Base-by-base conservation (phyloP, 192 early-diverging fungal genomes). In the Coemansia sp. region DNA sequence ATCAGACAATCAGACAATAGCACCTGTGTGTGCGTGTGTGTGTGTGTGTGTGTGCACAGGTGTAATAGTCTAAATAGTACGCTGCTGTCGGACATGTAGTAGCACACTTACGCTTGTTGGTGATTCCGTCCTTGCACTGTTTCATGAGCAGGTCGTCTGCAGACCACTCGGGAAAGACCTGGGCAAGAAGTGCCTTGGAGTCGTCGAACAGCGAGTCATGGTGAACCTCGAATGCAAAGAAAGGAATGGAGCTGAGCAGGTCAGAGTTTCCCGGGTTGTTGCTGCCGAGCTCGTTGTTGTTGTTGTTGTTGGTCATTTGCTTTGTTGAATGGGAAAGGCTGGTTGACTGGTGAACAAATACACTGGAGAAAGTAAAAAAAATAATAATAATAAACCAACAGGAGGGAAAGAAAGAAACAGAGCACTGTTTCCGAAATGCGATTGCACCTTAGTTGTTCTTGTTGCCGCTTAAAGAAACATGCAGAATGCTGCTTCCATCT, bases 101-200 rank as follows among this genome's bases (percentile, higher is more conserved):
- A 36, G 48, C 2, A n/a, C 6, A 68, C 71, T 68, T 73, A 77
- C 76, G 71, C 60, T 93, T 91, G 73, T 93, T 93, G 61, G 91
- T 93, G 50, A 93, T 93, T 29, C 91, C 91, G 64, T 90, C 90
- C 68, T 89, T 91, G 83, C 84, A 91, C 65, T 93, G 87, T 20
- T 82, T 67, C 51, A 91, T 78, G 5, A 64, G 74, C 28, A 92
- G 71, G 36, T 92, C 83, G 16, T 85, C 67, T 30, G 55, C 68
- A 8, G 72, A 69, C 90, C 89, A 93, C 7, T 76, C 64, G 14
- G 87, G 86, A 69, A 93, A 93, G 14, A 91, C 69, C 8, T 22
- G 51, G 30, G 60, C 51, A 22, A 88, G 72, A 18, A 89, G 86
- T 14, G 71, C 65, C 50, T 60, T 76, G 25, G 91, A 84, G 38